Percentiles rank a stretch among this genome's conserved stretches.
Evolutionary conservation across 495 filamentous ascomycete species (phyloP).

Genomic region (Jackrogersella minutella): DNA sequence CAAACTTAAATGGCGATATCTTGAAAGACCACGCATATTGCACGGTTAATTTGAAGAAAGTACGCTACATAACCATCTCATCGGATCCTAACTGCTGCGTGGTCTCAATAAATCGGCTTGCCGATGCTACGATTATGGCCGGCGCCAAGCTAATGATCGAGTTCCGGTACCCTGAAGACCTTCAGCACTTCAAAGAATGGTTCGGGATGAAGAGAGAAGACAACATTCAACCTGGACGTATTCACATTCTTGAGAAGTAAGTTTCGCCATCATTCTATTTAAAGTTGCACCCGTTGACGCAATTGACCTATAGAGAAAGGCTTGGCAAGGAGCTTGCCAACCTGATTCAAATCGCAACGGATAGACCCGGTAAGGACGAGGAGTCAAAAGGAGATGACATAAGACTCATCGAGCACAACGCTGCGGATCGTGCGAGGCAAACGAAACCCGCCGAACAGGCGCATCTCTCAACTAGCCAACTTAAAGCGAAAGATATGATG

Average conservation of each 20-base stretch:
- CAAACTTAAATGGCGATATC: constrained; percentile 2
- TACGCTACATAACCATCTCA: not conserved
- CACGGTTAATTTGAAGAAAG: constrained; percentile 26
- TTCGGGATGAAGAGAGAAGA: not conserved
- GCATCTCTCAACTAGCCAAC: not conserved
- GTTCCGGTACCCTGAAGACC: constrained; percentile 22
- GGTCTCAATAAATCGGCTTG: not conserved
- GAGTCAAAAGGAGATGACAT: constrained; percentile 29
- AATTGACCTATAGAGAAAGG: constrained; percentile 18
- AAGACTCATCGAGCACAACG: constrained; percentile 37
- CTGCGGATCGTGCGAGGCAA: not conserved
- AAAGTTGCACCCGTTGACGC: constrained; percentile 17
- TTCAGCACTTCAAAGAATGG: constrained; percentile 32
- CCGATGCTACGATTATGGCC: constrained; percentile 10
- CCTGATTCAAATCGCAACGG: constrained; percentile 10
- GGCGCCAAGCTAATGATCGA: constrained; percentile 30
- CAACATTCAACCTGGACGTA: not conserved
- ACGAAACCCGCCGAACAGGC: not conserved
- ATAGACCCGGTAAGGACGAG: not conserved
- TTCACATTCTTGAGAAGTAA: constrained; percentile 21
- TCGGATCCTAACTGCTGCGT: constrained; percentile 6
- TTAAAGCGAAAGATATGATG: constrained; percentile 31
- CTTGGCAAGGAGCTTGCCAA: constrained; percentile 26
- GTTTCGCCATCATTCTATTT: not conserved
- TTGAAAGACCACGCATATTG: constrained; percentile 30